Percentiles rank a stretch among this genome's conserved stretches.
Evolutionary conservation across 129 eudicot genomes (phyloP).

Genomic region (Flaveria robusta): DNA sequence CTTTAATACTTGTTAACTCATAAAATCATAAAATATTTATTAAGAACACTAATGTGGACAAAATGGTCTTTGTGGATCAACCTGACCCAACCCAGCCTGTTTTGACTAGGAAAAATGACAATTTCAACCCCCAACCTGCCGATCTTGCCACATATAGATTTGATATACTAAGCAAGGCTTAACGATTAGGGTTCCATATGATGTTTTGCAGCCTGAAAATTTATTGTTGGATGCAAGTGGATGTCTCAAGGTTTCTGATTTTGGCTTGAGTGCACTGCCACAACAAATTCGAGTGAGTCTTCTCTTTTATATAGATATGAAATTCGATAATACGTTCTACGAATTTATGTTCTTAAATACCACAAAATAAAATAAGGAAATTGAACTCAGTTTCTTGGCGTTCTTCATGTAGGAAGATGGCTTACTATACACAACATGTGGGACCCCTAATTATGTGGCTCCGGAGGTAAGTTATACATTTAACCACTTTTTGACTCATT

Average conservation of each 20-base stretch:
- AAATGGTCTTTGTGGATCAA: not conserved
- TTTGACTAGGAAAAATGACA: not conserved
- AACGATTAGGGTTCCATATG: conserved; percentile 3
- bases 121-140: not conserved
- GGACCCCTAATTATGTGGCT: conserved; percentile 98
- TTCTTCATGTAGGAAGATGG: conserved; percentile 80
- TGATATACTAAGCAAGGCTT: not conserved
- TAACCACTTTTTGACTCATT: not conserved
- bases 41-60: not conserved
- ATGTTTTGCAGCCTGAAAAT: conserved; percentile 70
- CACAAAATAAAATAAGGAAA: not conserved
- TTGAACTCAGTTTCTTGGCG: conserved; percentile 3
- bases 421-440: conserved; percentile 94
- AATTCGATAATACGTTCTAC: not conserved
- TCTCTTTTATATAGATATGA: not conserved
- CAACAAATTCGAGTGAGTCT: conserved; percentile 85
- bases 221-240: conserved; percentile 77
- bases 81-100: not conserved
- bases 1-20: not conserved
- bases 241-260: conserved; percentile 84
- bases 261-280: conserved; percentile 90
- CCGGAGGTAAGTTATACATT: conserved; percentile 72
- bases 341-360: not conserved
- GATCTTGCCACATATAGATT: not conserved
- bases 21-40: not conserved